Percentiles rank a stretch among this genome's conserved stretches.
These are phyloP conservation scores for Saccharomycopsis fodiens DNA, from an alignment of 805 yeast species.

Conservation along the genomic window DNA sequence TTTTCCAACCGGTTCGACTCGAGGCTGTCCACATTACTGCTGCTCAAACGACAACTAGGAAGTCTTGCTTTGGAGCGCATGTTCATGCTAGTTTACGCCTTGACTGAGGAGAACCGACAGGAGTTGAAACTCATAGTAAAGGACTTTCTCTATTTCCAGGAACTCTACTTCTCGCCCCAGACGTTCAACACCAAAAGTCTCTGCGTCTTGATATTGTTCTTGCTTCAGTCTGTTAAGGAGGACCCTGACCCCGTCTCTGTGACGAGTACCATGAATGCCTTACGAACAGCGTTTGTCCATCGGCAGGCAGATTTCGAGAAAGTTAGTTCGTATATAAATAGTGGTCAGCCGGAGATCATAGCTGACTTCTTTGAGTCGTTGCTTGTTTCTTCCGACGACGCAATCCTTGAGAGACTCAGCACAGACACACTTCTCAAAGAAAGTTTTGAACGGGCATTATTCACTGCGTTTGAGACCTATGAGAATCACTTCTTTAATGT, in stretches of 20 bases:
- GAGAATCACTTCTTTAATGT: constrained; percentile 22
- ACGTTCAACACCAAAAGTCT: constrained; percentile 30
- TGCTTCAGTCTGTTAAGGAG: constrained; percentile 21
- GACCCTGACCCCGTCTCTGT: constrained; percentile 17
- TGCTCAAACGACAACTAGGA: constrained; percentile 27
- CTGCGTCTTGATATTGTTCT: constrained; percentile 28
- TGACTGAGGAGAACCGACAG: constrained; percentile 20
- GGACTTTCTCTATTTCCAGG: constrained; percentile 28
- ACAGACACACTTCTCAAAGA: constrained; percentile 20
- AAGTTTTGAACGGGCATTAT: constrained; percentile 23
- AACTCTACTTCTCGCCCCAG: constrained; percentile 25
- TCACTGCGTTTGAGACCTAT: constrained; percentile 23
- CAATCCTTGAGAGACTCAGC: constrained; percentile 21
- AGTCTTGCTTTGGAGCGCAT: constrained; percentile 27
- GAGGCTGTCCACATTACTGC: constrained; percentile 13
- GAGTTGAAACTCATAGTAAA: constrained; percentile 27
- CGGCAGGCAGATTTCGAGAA: constrained; percentile 26
- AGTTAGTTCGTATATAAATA: constrained; percentile 25
- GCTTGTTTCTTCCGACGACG: constrained; percentile 26
- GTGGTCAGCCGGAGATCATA: constrained; percentile 21
- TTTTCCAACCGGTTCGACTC: constrained; percentile 14
- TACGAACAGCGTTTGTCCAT: constrained; percentile 29
- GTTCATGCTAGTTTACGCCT: constrained; percentile 24
- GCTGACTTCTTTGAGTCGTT: constrained; percentile 24
- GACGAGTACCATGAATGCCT: constrained; percentile 24